These are phyloP conservation scores for Rosa lucieae DNA, from an alignment of 306 rosid genomes.

Conservation along the genomic window DNA sequence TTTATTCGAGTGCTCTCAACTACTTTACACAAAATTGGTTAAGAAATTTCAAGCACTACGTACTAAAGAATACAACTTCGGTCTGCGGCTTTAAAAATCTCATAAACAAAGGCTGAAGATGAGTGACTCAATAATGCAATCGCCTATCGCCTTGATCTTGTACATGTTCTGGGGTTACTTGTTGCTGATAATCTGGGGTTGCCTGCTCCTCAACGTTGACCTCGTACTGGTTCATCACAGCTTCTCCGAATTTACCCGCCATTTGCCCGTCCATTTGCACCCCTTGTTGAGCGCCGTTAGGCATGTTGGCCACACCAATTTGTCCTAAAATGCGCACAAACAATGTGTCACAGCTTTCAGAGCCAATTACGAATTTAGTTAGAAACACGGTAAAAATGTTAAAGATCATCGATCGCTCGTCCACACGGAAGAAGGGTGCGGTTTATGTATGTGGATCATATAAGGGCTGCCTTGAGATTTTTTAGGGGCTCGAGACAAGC, in stretches of 20 bases:
- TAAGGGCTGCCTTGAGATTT: background rate
- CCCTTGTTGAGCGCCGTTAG: background rate
- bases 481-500: no score
- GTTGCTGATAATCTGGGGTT: background rate
- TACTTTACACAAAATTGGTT: no score
- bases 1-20: no score
- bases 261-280: slow-evolving; percentile 3
- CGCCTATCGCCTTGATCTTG: background rate
- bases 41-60: background rate
- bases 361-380: background rate
- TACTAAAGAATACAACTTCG: background rate
- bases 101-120: background rate
- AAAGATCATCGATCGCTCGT: background rate
- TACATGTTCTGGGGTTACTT: background rate
- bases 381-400: background rate
- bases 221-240: background rate
- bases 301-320: background rate
- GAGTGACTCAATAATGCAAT: background rate
- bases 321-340: background rate
- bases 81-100: background rate
- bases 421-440: background rate
- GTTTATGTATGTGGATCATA: background rate
- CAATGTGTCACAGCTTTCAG: background rate
- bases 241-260: background rate
- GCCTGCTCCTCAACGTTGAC: background rate